Conservation (phyloP, 164 flowering plant genomes). For the Magnolia kwangsiensis region DNA sequence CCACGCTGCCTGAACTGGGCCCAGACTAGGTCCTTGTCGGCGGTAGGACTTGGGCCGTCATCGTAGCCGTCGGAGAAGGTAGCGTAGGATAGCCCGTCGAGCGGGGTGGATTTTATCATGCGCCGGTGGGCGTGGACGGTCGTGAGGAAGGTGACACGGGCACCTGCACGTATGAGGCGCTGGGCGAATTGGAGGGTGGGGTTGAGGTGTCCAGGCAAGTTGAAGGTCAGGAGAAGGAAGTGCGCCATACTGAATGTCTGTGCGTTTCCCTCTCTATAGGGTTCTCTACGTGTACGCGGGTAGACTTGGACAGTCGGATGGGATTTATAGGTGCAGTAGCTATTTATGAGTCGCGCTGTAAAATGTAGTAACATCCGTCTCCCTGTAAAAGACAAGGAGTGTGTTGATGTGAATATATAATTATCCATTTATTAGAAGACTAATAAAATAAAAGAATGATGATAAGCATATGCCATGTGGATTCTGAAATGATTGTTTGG, state of each 20-base stretch:
- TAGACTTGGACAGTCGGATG: no score
- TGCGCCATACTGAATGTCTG: conserved; percentile 14
- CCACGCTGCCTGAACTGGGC: conserved; percentile 25
- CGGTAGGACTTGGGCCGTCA: conserved; percentile 24
- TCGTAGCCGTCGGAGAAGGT: conserved; percentile 52
- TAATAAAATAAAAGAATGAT: no score
- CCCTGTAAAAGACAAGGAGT: no score
- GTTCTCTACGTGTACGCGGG: no score
- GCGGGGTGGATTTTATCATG: conserved; percentile 13
- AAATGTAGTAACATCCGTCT: no score
- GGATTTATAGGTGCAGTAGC: no score
- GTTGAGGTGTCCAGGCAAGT: conserved; percentile 50
- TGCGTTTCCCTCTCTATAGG: no score
- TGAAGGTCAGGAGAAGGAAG: conserved; percentile 35
- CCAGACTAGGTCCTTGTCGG: conserved; percentile 12
- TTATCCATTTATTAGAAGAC: no score
- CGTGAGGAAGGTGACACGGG: conserved; percentile 41
- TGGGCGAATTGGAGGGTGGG: conserved; percentile 52
- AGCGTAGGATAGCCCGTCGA: conserved; percentile 28
- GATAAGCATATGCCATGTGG: no score
- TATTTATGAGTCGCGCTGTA: no score
- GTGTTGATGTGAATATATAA: no score
- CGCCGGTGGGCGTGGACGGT: conserved; percentile 24
- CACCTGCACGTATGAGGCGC: conserved; percentile 32
- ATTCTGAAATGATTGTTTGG: no score